Base-by-base conservation (phyloP, 306 rosid species). In the Pterocarpus macrocarpus region DNA sequence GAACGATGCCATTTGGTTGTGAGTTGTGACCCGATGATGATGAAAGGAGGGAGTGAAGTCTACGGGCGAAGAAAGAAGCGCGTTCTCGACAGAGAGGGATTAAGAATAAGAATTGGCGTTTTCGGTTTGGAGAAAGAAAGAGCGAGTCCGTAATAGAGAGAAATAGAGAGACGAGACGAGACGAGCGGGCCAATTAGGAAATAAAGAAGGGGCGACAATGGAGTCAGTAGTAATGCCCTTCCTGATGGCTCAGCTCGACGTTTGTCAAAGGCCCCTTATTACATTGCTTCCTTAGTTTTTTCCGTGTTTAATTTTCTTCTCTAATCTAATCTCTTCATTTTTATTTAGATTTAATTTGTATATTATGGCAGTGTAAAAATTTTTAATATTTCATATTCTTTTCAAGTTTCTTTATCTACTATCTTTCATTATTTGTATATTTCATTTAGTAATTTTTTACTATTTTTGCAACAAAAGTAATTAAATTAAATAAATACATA, bases 1-100 rank as follows among this genome's bases (percentile, higher is more conserved):
- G 6, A 82, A 82, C 58, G 57, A 50, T 11, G 74, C 78, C 85
- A 77, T 82, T 38, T 76, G 61, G 28, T 52, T 52, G 8, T 55
- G 16, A 3, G 22, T 13, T 52, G 22, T 7, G 58, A 52, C 17
- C 22, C 58, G 58, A 13, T 52, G 58, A 1, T 7, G 22, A 15
- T 7, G 3, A 15, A 3, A 50, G 53, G 53, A 12, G n/a, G 16
- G 11, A 50, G 57, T 50, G 57, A 50, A 50, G 22, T 50, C 57
- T 14, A n/a, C 57, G 57, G 13, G 9, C 53, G 57, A 50, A 14
- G 14, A 10, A 49, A 8, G 47, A 5, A 43, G 47, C 47, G 47
- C 47, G 47, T 43, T 43, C 8, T 8, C 6, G 47, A 43, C 0
- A 5, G 47, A 43, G 47, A 5, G 47, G 8, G 10, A 43, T 38